Evolutionary conservation across 352 stramenopile species (phyloP).

Genomic region (Thalassiosira ordinaria): DNA sequence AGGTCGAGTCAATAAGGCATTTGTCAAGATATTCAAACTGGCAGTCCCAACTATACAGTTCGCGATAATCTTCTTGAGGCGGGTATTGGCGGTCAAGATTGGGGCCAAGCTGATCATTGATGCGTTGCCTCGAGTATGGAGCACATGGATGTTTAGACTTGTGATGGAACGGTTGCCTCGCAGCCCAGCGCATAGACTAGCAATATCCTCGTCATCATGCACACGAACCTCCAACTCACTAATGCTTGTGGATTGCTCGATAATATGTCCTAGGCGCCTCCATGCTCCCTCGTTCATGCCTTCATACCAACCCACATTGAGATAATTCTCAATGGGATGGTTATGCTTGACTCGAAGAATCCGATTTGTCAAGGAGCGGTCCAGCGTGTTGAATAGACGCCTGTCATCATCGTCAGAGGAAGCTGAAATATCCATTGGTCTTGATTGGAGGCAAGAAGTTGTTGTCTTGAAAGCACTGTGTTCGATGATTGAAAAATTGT

Average conservation of each 20-base stretch:
- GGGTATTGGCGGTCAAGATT: slow-evolving; percentile 24
- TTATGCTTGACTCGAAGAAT: slow-evolving; percentile 19
- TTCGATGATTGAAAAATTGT: too few species aligned
- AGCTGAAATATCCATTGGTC: too few species aligned
- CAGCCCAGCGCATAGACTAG: too few species aligned
- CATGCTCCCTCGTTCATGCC: slow-evolving; percentile 10
- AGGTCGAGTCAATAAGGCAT: slow-evolving; percentile 5
- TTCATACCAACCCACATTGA: not conserved
- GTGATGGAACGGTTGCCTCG: too few species aligned
- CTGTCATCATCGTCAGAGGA: not conserved
- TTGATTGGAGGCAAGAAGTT: too few species aligned
- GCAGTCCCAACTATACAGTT: slow-evolving; percentile 8
- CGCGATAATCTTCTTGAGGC: slow-evolving; percentile 14
- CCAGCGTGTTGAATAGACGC: not conserved
- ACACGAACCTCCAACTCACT: not conserved
- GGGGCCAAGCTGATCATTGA: slow-evolving; percentile 1
- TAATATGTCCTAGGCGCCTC: slow-evolving; percentile 14
- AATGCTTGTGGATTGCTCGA: slow-evolving; percentile 1
- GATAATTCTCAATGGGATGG: not conserved
- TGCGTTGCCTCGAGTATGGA: too few species aligned
- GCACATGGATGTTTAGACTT: too few species aligned
- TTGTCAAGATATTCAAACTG: slow-evolving; percentile 11
- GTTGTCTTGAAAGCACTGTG: too few species aligned
- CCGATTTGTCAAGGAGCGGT: not conserved
- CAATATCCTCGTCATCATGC: too few species aligned